Evolutionary conservation across 139 green algal species (phyloP).

Genomic region (Volvox africanus): DNA sequence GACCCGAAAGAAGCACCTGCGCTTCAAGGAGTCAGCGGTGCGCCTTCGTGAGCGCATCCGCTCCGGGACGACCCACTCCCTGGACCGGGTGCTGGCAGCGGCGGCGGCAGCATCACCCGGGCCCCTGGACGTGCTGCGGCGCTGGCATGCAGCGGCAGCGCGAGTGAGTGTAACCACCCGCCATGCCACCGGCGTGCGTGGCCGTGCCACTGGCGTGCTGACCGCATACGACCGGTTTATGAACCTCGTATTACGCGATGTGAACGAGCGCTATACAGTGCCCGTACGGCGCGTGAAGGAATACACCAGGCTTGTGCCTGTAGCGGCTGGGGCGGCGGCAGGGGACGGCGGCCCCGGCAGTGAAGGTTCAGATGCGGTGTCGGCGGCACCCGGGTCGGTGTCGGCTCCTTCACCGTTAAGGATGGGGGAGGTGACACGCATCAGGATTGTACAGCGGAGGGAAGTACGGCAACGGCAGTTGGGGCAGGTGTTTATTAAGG

Average conservation of each 20-base stretch:
- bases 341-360: background rate
- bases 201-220: slow-evolving; percentile 65
- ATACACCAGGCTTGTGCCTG: background rate
- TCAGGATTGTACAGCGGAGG: slow-evolving; percentile 53
- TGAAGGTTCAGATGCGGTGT: background rate
- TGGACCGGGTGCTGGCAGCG: slow-evolving; percentile 1
- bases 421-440: slow-evolving; percentile 35
- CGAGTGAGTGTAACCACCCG: slow-evolving; percentile 78
- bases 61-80: background rate
- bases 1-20: slow-evolving; percentile 25
- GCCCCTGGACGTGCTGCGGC: background rate
- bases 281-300: slow-evolving; percentile 54
- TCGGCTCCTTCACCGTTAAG: no score
- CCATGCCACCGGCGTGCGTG: slow-evolving; percentile 75
- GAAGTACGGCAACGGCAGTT: slow-evolving; percentile 73
- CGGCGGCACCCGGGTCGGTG: background rate
- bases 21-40: slow-evolving; percentile 20
- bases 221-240: slow-evolving; percentile 80
- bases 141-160: slow-evolving; percentile 4
- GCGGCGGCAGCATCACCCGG: slow-evolving; percentile 10
- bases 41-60: slow-evolving; percentile 1
- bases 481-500: slow-evolving; percentile 77
- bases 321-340: background rate
- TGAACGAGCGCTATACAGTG: slow-evolving; percentile 83
- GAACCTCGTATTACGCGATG: slow-evolving; percentile 82